phyloP scores from a whole-genome alignment of 2,329 filamentous ascomycete genomes.

The Colletotrichum brevisporum region DNA sequence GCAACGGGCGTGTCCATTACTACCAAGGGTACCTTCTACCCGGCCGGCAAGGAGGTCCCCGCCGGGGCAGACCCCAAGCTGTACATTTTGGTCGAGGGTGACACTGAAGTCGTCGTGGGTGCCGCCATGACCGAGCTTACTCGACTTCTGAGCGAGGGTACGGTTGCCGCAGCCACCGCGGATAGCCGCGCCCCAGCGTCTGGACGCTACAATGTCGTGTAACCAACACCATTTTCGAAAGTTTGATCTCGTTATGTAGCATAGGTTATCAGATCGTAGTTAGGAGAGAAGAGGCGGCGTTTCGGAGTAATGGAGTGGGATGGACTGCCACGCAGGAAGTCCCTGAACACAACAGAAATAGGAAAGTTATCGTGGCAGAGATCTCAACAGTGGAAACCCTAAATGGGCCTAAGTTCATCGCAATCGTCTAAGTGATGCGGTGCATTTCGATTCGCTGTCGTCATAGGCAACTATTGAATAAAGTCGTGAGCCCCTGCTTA shows the following conservation, averaged over 20 bases:
- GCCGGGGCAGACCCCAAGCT: constrained; percentile 88
- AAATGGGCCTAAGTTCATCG: not conserved
- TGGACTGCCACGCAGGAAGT: not conserved
- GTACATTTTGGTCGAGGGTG: constrained; percentile 97
- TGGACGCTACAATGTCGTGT: constrained; percentile 90
- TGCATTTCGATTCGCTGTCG: not conserved
- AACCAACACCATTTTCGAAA: constrained; percentile 37
- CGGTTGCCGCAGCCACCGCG: constrained; percentile 89
- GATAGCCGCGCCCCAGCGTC: constrained; percentile 83
- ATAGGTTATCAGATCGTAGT: constrained; percentile 37
- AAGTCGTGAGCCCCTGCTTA: not conserved
- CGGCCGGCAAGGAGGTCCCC: constrained; percentile 83
- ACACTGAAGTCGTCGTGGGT: constrained; percentile 92
- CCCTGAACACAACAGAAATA: not conserved
- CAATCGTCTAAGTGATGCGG: not conserved
- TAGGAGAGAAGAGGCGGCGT: constrained; percentile 2
- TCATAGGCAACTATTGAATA: not conserved
- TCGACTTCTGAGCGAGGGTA: constrained; percentile 89
- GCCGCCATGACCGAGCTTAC: constrained; percentile 93
- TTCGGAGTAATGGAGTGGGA: not conserved
- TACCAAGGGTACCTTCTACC: constrained; percentile 94
- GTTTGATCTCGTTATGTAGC: no score
- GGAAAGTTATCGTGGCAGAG: not conserved
- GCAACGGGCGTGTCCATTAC: constrained; percentile 96
- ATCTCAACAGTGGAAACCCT: no score